A percentile compares a stretch with the other conserved stretches of the same genome.
These are phyloP conservation scores for Coemansia sp. DNA, from an alignment of 192 early-diverging fungal genomes.

Conservation along the genomic window DNA sequence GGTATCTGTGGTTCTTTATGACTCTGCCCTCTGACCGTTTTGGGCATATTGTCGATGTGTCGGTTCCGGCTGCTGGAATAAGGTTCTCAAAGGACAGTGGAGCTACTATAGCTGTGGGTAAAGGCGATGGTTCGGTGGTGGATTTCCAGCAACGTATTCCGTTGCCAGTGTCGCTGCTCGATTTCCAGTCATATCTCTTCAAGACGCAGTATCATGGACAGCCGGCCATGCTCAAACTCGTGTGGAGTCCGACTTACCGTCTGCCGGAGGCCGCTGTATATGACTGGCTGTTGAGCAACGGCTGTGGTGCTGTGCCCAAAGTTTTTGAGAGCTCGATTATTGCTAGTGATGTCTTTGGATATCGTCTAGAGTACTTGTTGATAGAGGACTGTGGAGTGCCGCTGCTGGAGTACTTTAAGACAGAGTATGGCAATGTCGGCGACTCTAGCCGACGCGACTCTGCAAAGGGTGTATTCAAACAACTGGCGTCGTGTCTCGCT, in stretches of 20 bases:
- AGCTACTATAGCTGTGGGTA: neutral
- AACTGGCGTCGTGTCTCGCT: neutral
- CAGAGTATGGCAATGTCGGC: neutral
- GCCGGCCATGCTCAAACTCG: constrained; percentile 8
- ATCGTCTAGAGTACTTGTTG: constrained; percentile 12
- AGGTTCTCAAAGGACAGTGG: neutral
- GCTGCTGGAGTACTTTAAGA: constrained; percentile 6
- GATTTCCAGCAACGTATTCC: neutral
- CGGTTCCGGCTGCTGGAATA: neutral
- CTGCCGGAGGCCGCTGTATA: constrained; percentile 19
- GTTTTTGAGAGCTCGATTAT: constrained; percentile 5
- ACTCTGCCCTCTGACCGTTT: constrained; percentile 1
- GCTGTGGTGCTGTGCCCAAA: neutral
- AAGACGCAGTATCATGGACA: neutral
- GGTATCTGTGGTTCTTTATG: neutral
- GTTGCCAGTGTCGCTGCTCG: neutral
- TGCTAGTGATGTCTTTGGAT: constrained; percentile 4
- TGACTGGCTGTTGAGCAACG: neutral
- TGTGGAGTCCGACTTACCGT: constrained; percentile 5
- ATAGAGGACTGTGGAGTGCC: constrained; percentile 19
- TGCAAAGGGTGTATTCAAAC: neutral
- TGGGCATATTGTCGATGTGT: neutral
- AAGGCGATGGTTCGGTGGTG: neutral
- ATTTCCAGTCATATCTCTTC: constrained; percentile 8
- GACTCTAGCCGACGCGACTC: neutral